Base-by-base conservation (phyloP, 1,284 basidiomycete genomes). In the Puccinia hordei region DNA sequence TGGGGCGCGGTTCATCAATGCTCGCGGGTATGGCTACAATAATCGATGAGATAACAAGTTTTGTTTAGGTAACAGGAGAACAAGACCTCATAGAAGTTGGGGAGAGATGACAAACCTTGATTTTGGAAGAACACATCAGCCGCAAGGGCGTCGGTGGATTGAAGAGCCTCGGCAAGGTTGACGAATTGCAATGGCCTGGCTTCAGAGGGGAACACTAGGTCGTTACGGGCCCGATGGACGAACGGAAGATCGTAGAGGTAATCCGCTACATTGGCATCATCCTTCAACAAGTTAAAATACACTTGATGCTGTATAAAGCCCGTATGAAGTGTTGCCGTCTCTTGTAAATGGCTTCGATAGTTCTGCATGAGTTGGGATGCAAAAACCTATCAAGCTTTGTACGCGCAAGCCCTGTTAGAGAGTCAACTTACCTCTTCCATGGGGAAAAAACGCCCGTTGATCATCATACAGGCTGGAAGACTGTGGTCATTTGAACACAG, bases 161-260 rank as follows among this genome's bases (percentile, higher is more conserved):
- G 84, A 78, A 89, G 88, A 8, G 90, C 82, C 17, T 89, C 89
- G 0, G 88, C 87, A 22, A 91, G 84, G 82, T 88, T 89, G 63
- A 88, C 84, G 38, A 92, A 86, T 4, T 86, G 86, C n/a, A 91
- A 83, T 15, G 86, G 86, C 8, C 87, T 87, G 1, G 88, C 86
- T 33, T 86, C 83, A 4, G 88, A 86, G 0, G 90, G 88, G 82
- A 90, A 89, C 77, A 94, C 90, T 82, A 91, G 90, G 35, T 86
- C 86, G 85, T 94, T 97, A 19, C 96, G 87, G 33, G 91, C 88
- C 80, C 88, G 87, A 59, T 88, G 88, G 0, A 93, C 90, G 0
- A 89, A 89, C 0, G 94, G 92, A 2, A 94, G 88, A 84, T 97
- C 93, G 85, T 97, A 98, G 87, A 98, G 98, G 86, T 91, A 93